Evolutionary conservation across 495 filamentous ascomycete species (phyloP).

Genomic region (Neurospora intermedia): DNA sequence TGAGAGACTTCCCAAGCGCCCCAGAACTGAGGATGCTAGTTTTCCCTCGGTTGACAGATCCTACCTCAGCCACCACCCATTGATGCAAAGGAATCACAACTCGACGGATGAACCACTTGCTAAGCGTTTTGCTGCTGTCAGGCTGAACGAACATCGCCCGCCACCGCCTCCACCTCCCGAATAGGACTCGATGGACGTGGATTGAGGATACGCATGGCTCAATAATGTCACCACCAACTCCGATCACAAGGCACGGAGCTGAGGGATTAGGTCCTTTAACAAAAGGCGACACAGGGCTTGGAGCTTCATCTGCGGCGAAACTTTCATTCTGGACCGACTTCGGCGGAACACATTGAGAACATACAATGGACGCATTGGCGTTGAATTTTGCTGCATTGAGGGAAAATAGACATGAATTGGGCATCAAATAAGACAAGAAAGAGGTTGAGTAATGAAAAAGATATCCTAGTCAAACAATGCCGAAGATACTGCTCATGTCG

Average conservation of each 20-base stretch:
- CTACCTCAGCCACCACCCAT: conserved; percentile 6
- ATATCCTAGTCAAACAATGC: background rate
- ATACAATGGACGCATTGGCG: background rate
- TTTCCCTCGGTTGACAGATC: conserved; percentile 2
- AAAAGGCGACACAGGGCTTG: background rate
- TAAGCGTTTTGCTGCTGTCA: conserved; percentile 99
- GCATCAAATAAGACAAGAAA: background rate
- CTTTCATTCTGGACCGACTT: background rate
- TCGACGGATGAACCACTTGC: conserved; percentile 62
- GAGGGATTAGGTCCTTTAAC: background rate
- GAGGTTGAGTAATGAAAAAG: background rate
- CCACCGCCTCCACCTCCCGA: background rate
- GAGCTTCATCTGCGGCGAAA: background rate
- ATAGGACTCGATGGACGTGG: background rate
- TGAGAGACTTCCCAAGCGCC: conserved; percentile 88
- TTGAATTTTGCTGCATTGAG: background rate
- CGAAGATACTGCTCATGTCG: background rate
- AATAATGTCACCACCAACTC: background rate
- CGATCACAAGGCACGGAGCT: background rate
- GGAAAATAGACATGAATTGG: background rate
- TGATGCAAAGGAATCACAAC: conserved; percentile 16
- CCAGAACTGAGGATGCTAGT: conserved; percentile 30
- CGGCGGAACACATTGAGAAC: background rate
- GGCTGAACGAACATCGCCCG: conserved; percentile 49
- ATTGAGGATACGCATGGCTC: background rate